Percentiles rank a stretch among this genome's conserved stretches.
These are phyloP conservation scores for Pelargonium cotyledonis DNA, from an alignment of 441 rosid species.

Conservation along the genomic window DNA sequence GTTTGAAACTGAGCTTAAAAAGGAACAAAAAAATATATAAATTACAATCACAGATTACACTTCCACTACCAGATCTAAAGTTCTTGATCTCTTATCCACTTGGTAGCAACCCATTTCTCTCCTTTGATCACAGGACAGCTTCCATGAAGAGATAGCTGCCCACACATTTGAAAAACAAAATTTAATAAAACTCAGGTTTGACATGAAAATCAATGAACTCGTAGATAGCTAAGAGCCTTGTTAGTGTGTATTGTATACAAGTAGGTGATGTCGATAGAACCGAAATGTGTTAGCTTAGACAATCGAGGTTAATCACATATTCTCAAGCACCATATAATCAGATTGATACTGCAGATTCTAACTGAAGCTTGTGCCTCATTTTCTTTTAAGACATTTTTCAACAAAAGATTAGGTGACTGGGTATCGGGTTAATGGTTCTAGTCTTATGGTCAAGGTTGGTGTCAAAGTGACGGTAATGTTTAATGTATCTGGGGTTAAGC, in stretches of 20 bases:
- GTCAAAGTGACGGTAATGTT: background rate
- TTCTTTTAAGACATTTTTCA: background rate
- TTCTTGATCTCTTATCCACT: constrained; percentile 78
- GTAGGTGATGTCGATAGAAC: background rate
- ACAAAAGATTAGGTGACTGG: too few species aligned
- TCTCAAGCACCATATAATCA: background rate
- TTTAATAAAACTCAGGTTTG: background rate
- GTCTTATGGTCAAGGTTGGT: background rate
- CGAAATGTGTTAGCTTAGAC: background rate
- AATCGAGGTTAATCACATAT: background rate
- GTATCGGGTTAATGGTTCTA: background rate
- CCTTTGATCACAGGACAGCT: constrained; percentile 75
- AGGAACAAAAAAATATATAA: too few species aligned
- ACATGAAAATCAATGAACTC: background rate
- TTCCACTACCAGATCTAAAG: background rate
- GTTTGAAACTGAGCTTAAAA: too few species aligned
- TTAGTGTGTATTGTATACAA: background rate
- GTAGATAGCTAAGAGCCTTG: background rate
- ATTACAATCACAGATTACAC: too few species aligned
- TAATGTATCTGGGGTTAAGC: background rate
- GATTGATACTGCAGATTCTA: background rate
- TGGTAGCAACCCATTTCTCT: constrained; percentile 88
- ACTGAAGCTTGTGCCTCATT: background rate
- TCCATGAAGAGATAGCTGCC: constrained; percentile 75
- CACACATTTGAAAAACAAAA: constrained; percentile 5